Base-by-base conservation (phyloP, 768 basidiomycete genomes). In the Fomitopsis pulvina region DNA sequence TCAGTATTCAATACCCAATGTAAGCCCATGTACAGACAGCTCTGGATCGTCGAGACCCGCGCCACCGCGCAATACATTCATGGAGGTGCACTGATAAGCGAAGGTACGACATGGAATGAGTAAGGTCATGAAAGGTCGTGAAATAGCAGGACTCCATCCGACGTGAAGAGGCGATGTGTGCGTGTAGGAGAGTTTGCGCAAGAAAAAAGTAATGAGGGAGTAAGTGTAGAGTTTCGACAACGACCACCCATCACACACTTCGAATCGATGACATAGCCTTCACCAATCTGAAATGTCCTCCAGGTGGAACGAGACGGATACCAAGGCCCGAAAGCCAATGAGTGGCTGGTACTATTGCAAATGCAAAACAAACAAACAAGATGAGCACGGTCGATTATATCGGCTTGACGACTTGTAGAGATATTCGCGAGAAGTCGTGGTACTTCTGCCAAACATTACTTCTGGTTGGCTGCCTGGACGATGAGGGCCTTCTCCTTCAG, bases 401-500 rank as follows among this genome's bases (percentile, higher is more conserved):
- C 34, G 14, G 34, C 34, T 5, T 5, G 14, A 18, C 34, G 18
- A 37, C 14, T 16, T 37, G 34, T 37, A 16, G 14, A 37, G 34
- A 14, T 16, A 14, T 16, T 37, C 6, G 34, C 14, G 34, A 6
- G 34, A 37, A 7, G 29, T 30, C 29, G 29, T 14, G 34, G 14
- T 18, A 18, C 34, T 12, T 37, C 18, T 37, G 34, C 34, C 34
- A 37, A 37, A 12, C 34, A 20, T 56, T 52, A 64, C 47, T 60
- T 61, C 54, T 45, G 43, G 27, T 47, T 44, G 16, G 53, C 51
- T 21, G 58, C 56, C 38, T 59, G 60, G 26, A 57, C 54, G 9
- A 62, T 60, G 40, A 72, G 52, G 10, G 70, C 81, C 68, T 92
- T 92, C 64, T 90, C 87, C 68, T 87, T 92, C 52, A 93, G 72